Base-by-base conservation (phyloP, 495 filamentous ascomycete species). In the Podospora pseudoanserina region DNA sequence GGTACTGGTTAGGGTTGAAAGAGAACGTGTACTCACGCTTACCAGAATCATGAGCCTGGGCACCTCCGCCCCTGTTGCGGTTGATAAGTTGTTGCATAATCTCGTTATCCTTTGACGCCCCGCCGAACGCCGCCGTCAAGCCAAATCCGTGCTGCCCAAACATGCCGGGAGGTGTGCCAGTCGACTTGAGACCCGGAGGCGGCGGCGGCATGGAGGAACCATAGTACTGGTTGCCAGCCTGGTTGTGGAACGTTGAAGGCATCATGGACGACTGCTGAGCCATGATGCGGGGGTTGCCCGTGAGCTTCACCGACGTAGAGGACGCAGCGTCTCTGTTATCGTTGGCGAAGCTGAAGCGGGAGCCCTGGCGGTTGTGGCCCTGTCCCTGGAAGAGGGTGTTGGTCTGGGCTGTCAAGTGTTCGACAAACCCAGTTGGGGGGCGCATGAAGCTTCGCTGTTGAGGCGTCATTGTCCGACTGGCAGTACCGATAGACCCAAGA, bases 11-110 rank as follows among this genome's bases (percentile, higher is more conserved):
- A 81, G 90, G 85, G 82, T 92, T 91, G 64, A 77, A 78, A 79
- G 83, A 81, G 76, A 86, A 82, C 88, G 89, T 86, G 89, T 92
- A 92, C 94, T 97, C 93, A 97, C 94, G 93, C 91, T 96, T 96
- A 85, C 85, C 86, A 73, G 88, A 85, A 81, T 96, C 93, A 83
- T 91, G 88, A 72, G 84, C 85, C 79, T 88, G 88, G 75, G 82
- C 85, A 75, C 85, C 83, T 64, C 84, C 84, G 77, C 84, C 86
- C 68, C 81, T 78, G 30, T 80, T 77, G 62, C 91, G 86, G 71
- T 95, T 82, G 69, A 96, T 81, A 72, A 92, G 88, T 69, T 92
- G 90, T 82, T 96, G 88, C 77, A 95, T 81, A 44, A 95, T 91
- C 70, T 88, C 90, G 63, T 78, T 75, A 68, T 94, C 92, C 75